A percentile compares a stretch with the other conserved stretches of the same genome.
phyloP scores from a whole-genome alignment of 768 basidiomycete species.

The Russula sp. region DNA sequence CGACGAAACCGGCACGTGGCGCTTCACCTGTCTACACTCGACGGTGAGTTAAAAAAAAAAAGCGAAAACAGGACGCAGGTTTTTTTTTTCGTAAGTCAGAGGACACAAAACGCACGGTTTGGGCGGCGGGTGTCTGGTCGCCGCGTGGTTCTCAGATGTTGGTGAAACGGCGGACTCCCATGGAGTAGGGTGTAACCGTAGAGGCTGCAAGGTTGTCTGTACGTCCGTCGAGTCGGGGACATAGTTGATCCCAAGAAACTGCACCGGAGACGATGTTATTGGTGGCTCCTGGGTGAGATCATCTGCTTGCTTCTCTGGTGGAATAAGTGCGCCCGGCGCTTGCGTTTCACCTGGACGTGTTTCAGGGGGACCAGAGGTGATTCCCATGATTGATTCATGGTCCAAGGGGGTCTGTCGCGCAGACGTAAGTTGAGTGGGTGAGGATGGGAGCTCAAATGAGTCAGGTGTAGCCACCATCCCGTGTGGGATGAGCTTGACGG shows the following conservation, averaged over 20 bases:
- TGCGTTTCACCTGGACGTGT: neutral
- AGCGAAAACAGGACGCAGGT: neutral
- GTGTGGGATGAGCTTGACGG: neutral
- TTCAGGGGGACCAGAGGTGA: neutral
- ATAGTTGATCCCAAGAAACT: conserved; percentile 20
- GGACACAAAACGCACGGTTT: conserved; percentile 13
- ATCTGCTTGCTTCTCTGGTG: neutral
- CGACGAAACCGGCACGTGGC: conserved; percentile 69
- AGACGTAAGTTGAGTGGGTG: neutral
- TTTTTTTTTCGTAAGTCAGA: neutral
- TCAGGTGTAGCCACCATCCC: conserved; percentile 5
- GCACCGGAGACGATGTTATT: conserved; percentile 4
- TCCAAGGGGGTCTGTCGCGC: neutral
- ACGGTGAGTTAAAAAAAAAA: neutral
- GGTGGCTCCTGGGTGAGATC: neutral
- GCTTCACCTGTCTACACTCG: conserved; percentile 24
- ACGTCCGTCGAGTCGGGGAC: conserved; percentile 23
- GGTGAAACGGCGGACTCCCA: conserved; percentile 59
- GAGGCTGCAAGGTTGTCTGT: conserved; percentile 42
- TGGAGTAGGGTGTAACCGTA: conserved; percentile 51
- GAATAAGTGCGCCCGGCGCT: neutral
- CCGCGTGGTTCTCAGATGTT: conserved; percentile 22
- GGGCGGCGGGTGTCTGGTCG: neutral
- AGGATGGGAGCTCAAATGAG: neutral
- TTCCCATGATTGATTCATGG: conserved; percentile 4